Evolutionary conservation across 1,284 basidiomycete genomes (phyloP).

Genomic region (Malassezia nana): DNA sequence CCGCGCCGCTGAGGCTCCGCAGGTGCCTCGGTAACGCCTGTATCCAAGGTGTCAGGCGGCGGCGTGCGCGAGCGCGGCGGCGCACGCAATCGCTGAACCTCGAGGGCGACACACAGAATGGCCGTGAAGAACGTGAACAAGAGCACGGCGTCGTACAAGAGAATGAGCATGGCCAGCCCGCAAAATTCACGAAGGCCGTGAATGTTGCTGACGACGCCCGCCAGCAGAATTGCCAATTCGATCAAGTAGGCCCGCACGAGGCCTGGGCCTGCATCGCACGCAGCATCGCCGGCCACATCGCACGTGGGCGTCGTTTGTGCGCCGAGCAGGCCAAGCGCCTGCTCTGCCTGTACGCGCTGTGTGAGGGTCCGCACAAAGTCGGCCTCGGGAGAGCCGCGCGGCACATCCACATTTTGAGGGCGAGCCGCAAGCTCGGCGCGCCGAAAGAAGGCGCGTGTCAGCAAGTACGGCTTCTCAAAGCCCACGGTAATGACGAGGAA

Average conservation of each 20-base stretch:
- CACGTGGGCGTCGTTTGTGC: slow-evolving; percentile 58
- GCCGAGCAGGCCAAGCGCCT: slow-evolving; percentile 50
- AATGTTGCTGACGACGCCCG: slow-evolving; percentile 78
- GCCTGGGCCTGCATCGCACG: slow-evolving; percentile 65
- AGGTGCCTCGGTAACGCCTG: slow-evolving; percentile 6
- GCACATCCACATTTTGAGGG: slow-evolving; percentile 22
- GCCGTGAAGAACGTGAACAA: slow-evolving; percentile 83
- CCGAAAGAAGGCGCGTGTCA: slow-evolving; percentile 70
- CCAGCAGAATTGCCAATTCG: slow-evolving; percentile 76
- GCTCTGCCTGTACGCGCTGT: slow-evolving; percentile 40
- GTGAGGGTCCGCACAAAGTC: slow-evolving; percentile 47
- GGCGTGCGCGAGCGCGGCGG: neutral
- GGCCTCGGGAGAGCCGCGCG: slow-evolving; percentile 24
- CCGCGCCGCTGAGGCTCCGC: slow-evolving; percentile 8
- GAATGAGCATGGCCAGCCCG: slow-evolving; percentile 75
- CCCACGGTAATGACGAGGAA: slow-evolving; percentile 96
- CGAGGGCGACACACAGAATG: slow-evolving; percentile 84
- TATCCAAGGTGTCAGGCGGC: neutral
- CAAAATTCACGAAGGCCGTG: slow-evolving; percentile 89
- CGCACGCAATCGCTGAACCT: slow-evolving; percentile 56
- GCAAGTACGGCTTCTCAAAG: slow-evolving; percentile 89
- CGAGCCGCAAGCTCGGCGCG: slow-evolving; percentile 60
- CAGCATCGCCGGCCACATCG: slow-evolving; percentile 72
- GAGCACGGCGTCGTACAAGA: slow-evolving; percentile 76
- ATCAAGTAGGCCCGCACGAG: slow-evolving; percentile 87